phyloP scores from a whole-genome alignment of 495 filamentous ascomycete genomes.

The Xylaria telfairii region DNA sequence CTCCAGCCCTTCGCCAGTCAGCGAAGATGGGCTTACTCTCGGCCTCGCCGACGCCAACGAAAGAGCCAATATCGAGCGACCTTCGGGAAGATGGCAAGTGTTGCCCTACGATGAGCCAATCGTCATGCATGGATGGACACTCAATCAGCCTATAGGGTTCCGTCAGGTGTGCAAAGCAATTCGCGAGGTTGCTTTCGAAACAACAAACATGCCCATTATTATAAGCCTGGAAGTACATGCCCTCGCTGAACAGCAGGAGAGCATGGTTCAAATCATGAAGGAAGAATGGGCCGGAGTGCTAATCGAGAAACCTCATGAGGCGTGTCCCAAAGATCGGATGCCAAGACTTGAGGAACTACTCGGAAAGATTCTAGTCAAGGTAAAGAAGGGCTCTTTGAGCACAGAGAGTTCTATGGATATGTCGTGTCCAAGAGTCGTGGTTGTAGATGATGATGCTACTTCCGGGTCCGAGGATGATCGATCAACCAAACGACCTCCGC shows the following conservation, averaged over 20 bases:
- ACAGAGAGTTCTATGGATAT: conserved; percentile 35
- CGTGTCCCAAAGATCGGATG: conserved; percentile 59
- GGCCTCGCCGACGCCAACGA: conserved; percentile 16
- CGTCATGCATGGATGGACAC: conserved; percentile 83
- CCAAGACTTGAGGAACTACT: conserved; percentile 73
- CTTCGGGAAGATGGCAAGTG: conserved; percentile 34
- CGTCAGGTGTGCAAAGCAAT: conserved; percentile 84
- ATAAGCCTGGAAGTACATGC: conserved; percentile 92
- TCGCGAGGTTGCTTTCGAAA: conserved; percentile 76
- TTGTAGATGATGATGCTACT: conserved; percentile 36
- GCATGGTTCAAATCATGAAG: conserved; percentile 92
- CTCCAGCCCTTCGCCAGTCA: conserved; percentile 23
- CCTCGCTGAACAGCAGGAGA: conserved; percentile 77
- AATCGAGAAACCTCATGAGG: conserved; percentile 60
- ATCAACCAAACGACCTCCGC: conserved; percentile 51
- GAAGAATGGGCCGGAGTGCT: conserved; percentile 80
- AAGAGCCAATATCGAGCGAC: conserved; percentile 25
- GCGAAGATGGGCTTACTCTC: conserved; percentile 23
- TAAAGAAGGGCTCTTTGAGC: conserved; percentile 67
- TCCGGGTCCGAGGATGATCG: conserved; percentile 42
- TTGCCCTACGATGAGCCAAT: conserved; percentile 63
- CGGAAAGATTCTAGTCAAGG: conserved; percentile 89
- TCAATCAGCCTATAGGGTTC: conserved; percentile 86
- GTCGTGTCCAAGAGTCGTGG: conserved; percentile 32
- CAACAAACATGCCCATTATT: conserved; percentile 77